Evolutionary conservation across 2,329 filamentous ascomycete genomes (phyloP).

Genomic region (Aspergillus ochraceus): DNA sequence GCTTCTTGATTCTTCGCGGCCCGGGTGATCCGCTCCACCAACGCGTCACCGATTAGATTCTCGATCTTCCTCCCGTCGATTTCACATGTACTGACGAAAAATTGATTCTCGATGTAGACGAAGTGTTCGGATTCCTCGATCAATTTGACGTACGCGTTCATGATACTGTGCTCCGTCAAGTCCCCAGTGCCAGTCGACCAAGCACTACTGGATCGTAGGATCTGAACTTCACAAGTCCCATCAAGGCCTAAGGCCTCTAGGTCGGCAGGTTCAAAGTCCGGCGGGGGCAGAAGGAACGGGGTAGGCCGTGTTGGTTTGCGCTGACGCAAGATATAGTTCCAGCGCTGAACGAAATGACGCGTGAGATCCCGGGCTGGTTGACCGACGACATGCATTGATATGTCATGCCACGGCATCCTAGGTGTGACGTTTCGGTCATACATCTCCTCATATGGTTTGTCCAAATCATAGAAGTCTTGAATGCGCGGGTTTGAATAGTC

Average conservation of each 20-base stretch:
- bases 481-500: slow-evolving; percentile 97
- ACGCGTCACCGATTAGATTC: slow-evolving; percentile 90
- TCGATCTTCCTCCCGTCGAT: slow-evolving; percentile 84
- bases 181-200: slow-evolving; percentile 90
- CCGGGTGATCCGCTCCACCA: slow-evolving; percentile 86
- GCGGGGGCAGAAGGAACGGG: slow-evolving; percentile 88
- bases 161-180: slow-evolving; percentile 88
- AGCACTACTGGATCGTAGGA: slow-evolving; percentile 81
- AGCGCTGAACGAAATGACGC: slow-evolving; percentile 93
- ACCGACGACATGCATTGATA: slow-evolving; percentile 95
- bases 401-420: slow-evolving; percentile 98
- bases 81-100: slow-evolving; percentile 92
- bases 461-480: slow-evolving; percentile 89
- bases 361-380: slow-evolving; percentile 93
- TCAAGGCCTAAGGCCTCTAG: slow-evolving; percentile 84
- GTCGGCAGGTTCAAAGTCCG: slow-evolving; percentile 84
- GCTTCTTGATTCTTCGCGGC: slow-evolving; percentile 81
- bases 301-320: slow-evolving; percentile 91
- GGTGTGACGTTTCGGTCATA: slow-evolving; percentile 87
- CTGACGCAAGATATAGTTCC: slow-evolving; percentile 94
- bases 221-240: slow-evolving; percentile 95
- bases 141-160: slow-evolving; percentile 90
- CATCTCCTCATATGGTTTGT: slow-evolving; percentile 98
- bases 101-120: slow-evolving; percentile 98
- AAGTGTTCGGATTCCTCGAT: slow-evolving; percentile 96